Conservation (phyloP, 2,329 filamentous ascomycete genomes). For the Talaromyces sp. region DNA sequence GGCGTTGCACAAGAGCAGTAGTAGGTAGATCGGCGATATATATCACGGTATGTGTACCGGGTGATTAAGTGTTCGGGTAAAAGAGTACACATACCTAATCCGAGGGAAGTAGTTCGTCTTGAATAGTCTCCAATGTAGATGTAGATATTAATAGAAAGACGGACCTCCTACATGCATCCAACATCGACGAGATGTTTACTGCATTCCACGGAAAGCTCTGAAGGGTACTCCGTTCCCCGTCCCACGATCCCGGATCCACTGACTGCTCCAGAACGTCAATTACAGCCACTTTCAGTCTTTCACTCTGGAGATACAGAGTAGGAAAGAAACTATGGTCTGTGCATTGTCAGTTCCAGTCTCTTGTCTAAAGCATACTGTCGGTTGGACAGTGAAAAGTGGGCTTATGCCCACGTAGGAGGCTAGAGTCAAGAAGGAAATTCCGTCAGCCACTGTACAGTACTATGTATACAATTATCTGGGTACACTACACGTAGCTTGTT, state of each 20-base stretch:
- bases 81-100: too few relatives aligned
- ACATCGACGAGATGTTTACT: background rate
- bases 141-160: background rate
- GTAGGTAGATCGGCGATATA: too few relatives aligned
- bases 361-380: background rate
- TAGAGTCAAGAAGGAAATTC: slow-evolving; percentile 10
- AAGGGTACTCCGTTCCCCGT: background rate
- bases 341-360: background rate
- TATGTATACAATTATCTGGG: background rate
- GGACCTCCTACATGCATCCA: background rate
- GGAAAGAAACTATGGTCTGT: background rate
- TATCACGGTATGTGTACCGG: too few relatives aligned
- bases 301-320: background rate
- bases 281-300: background rate
- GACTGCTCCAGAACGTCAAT: background rate
- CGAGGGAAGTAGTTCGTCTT: background rate
- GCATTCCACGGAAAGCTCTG: background rate
- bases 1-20: background rate
- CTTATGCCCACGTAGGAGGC: background rate
- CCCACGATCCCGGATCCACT: background rate
- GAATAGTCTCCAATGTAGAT: background rate
- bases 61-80: too few relatives aligned
- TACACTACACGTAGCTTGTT: background rate
- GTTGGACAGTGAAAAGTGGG: too few relatives aligned
- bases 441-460: background rate